These are phyloP conservation scores for Areca catechu DNA, from an alignment of 176 grass and related monocot species.

Conservation along the genomic window DNA sequence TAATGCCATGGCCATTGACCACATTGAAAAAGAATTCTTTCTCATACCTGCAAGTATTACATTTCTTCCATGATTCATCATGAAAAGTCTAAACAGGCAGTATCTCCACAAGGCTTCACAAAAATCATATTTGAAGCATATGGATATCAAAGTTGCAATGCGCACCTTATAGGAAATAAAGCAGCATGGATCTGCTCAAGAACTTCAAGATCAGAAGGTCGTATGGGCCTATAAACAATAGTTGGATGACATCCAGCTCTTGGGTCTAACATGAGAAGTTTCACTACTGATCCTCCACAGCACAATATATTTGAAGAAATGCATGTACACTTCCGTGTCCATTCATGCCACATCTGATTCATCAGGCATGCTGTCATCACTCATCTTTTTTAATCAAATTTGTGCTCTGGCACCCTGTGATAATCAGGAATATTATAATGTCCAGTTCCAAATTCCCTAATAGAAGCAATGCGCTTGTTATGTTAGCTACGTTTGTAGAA, in stretches of 20 bases:
- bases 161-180: slow-evolving; percentile 85
- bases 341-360: slow-evolving; percentile 11
- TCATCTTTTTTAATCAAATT: neutral
- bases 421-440: too few relatives aligned
- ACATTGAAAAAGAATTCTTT: slow-evolving; percentile 95
- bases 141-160: slow-evolving; percentile 5
- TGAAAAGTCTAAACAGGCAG: neutral
- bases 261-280: slow-evolving; percentile 90
- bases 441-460: too few relatives aligned
- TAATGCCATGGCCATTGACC: slow-evolving; percentile 68
- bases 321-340: neutral
- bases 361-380: slow-evolving; percentile 1
- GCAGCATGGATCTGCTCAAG: slow-evolving; percentile 83
- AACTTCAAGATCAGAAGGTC: slow-evolving; percentile 75
- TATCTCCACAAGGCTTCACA: neutral
- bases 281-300: slow-evolving; percentile 12
- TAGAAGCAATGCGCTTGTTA: too few relatives aligned
- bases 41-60: slow-evolving; percentile 56
- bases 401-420: too few relatives aligned
- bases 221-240: slow-evolving; percentile 82
- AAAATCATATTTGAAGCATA: neutral
- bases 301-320: slow-evolving; percentile 2
- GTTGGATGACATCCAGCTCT: slow-evolving; percentile 52
- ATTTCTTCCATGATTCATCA: neutral
- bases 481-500: too few relatives aligned